Evolutionary conservation across 768 basidiomycete species (phyloP).

Genomic region (Leccinum variicolor): DNA sequence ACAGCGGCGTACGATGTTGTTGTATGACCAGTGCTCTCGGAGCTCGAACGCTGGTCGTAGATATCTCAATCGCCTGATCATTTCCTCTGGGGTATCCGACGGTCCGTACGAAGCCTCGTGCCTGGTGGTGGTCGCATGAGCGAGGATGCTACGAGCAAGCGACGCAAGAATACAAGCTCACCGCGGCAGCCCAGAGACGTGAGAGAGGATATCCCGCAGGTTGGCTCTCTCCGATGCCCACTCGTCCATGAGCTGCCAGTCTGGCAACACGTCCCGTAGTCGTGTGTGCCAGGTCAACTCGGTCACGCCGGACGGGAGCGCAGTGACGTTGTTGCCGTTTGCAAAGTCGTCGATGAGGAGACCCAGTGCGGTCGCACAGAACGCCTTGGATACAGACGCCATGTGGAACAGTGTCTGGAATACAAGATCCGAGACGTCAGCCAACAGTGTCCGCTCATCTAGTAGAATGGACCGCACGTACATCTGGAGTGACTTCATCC

Average conservation of each 20-base stretch:
- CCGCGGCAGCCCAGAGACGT: constrained; percentile 40
- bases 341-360: constrained; percentile 43
- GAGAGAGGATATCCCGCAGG: constrained; percentile 38
- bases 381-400: constrained; percentile 39
- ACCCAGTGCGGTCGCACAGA: constrained; percentile 37
- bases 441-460: background rate
- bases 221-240: constrained; percentile 38
- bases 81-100: constrained; percentile 24
- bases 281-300: constrained; percentile 37
- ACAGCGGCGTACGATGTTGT: constrained; percentile 30
- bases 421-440: background rate
- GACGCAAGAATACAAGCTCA: constrained; percentile 3
- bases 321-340: constrained; percentile 32
- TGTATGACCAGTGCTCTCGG: constrained; percentile 37
- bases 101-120: constrained; percentile 34
- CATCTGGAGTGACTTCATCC: constrained; percentile 31
- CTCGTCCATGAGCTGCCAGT: constrained; percentile 39
- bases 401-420: constrained; percentile 35
- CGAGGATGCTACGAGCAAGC: background rate
- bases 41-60: constrained; percentile 34
- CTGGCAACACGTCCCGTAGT: constrained; percentile 33
- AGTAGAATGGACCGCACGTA: constrained; percentile 8
- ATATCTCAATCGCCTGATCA: constrained; percentile 26
- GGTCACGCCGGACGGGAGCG: constrained; percentile 29
- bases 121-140: constrained; percentile 13